A percentile compares a stretch with the other conserved stretches of the same genome.
Conservation (phyloP, 164 flowering plant species). For the Annona squamosa region DNA sequence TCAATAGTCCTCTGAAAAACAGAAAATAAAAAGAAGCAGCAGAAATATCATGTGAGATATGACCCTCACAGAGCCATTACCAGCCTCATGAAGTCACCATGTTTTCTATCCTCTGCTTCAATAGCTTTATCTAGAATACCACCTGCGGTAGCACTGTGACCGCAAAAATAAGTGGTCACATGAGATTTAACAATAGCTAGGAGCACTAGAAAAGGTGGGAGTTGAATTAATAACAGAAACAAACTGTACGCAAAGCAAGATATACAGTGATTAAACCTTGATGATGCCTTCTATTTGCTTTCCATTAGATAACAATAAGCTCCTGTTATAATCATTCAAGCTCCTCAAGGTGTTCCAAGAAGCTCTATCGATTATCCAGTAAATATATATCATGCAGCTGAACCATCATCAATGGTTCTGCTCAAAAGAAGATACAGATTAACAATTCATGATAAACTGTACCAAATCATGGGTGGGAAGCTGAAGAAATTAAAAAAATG, state of each 20-base stretch:
- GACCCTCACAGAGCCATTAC: conserved; percentile 27
- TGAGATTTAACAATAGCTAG: neutral
- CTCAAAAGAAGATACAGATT: neutral
- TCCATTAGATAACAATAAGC: neutral
- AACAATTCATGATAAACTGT: neutral
- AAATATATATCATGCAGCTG: neutral
- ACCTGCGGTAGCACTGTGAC: conserved; percentile 85
- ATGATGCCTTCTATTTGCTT: neutral
- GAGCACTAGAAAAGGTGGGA: neutral
- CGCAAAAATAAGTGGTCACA: conserved; percentile 3
- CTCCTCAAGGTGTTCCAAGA: neutral
- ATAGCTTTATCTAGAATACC: conserved; percentile 93
- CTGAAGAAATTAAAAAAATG: no score
- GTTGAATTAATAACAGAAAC: neutral
- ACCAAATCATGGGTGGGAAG: no score
- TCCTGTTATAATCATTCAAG: neutral
- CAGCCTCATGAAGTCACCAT: conserved; percentile 92
- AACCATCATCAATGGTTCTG: neutral
- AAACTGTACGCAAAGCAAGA: neutral
- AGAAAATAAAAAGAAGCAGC: neutral
- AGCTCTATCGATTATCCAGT: no score
- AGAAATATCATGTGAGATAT: neutral
- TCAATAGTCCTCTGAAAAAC: neutral
- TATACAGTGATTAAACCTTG: neutral
- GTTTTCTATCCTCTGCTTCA: conserved; percentile 88